A percentile compares a stretch with the other conserved stretches of the same genome.
phyloP scores from a whole-genome alignment of 345 rosid genomes.

The Eucalyptus erythrocorys region DNA sequence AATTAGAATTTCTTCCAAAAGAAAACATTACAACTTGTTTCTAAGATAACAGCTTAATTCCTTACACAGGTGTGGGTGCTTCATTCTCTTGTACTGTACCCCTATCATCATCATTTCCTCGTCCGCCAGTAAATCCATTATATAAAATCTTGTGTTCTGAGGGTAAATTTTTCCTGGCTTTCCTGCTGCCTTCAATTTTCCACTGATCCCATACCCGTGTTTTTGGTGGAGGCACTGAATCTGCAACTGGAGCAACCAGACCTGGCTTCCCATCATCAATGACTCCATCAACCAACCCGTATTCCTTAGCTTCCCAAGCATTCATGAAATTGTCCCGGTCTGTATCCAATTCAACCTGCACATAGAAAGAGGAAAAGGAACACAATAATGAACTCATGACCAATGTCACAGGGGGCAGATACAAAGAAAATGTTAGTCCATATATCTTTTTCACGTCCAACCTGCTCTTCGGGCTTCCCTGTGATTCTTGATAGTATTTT shows the following conservation, averaged over 20 bases:
- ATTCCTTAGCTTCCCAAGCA: constrained; percentile 95
- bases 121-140: constrained; percentile 10
- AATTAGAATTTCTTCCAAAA: not conserved
- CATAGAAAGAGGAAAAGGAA: not conserved
- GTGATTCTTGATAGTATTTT: constrained; percentile 72
- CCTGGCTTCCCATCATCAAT: constrained; percentile 97
- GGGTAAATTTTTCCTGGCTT: constrained; percentile 48
- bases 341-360: constrained; percentile 70
- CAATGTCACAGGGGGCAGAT: not conserved
- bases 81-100: not conserved
- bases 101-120: constrained; percentile 16
- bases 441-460: not conserved
- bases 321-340: constrained; percentile 80
- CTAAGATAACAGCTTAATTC: not conserved
- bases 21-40: not conserved
- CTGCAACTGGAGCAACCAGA: constrained; percentile 61
- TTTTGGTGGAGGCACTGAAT: constrained; percentile 62
- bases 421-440: not conserved
- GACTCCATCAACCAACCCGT: constrained; percentile 73
- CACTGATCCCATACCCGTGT: constrained; percentile 57
- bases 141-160: constrained; percentile 27
- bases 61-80: not conserved
- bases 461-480: constrained; percentile 73
- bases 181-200: constrained; percentile 63
- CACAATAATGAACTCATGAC: not conserved